phyloP scores from a whole-genome alignment of 78 protist genomes.

The Acrasis kona region DNA sequence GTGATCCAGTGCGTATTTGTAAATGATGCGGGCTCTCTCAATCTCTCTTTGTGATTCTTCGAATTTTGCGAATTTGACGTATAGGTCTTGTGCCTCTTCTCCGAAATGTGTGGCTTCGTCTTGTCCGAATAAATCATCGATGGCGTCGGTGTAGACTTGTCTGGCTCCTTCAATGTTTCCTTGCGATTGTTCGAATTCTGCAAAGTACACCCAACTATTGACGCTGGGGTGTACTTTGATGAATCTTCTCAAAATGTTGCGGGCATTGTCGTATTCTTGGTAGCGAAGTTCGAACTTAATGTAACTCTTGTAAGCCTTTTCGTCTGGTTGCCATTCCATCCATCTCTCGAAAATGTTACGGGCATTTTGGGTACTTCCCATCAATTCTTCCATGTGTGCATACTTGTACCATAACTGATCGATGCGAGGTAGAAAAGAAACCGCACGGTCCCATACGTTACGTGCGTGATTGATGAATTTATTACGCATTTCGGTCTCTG shows the following conservation, averaged over 20 bases:
- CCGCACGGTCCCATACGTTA: slow-evolving; percentile 94
- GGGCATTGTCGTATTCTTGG: slow-evolving; percentile 48
- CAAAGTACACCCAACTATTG: slow-evolving; percentile 74
- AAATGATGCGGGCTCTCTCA: slow-evolving; percentile 88
- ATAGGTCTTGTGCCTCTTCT: slow-evolving; percentile 52
- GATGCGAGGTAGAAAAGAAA: slow-evolving; percentile 79
- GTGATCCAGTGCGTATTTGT: slow-evolving; percentile 77
- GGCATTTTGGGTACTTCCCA: slow-evolving; percentile 81
- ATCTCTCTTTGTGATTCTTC: slow-evolving; percentile 57
- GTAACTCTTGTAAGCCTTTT: slow-evolving; percentile 82
- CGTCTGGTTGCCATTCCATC: slow-evolving; percentile 83
- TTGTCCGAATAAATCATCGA: slow-evolving; percentile 52
- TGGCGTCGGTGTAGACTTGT: slow-evolving; percentile 59
- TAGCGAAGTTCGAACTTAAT: slow-evolving; percentile 75
- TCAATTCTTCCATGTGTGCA: slow-evolving; percentile 86
- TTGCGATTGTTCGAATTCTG: slow-evolving; percentile 72
- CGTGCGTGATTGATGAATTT: slow-evolving; percentile 84
- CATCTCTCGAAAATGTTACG: slow-evolving; percentile 91
- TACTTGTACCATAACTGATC: slow-evolving; percentile 88
- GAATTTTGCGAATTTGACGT: slow-evolving; percentile 83
- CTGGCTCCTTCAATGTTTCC: slow-evolving; percentile 39
- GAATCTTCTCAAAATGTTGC: slow-evolving; percentile 38
- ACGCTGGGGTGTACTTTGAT: slow-evolving; percentile 39
- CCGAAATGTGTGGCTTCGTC: no score
- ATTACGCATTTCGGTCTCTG: slow-evolving; percentile 95